Evolutionary conservation across 139 green algal species (phyloP).

Genomic region (Chlorella sp.): DNA sequence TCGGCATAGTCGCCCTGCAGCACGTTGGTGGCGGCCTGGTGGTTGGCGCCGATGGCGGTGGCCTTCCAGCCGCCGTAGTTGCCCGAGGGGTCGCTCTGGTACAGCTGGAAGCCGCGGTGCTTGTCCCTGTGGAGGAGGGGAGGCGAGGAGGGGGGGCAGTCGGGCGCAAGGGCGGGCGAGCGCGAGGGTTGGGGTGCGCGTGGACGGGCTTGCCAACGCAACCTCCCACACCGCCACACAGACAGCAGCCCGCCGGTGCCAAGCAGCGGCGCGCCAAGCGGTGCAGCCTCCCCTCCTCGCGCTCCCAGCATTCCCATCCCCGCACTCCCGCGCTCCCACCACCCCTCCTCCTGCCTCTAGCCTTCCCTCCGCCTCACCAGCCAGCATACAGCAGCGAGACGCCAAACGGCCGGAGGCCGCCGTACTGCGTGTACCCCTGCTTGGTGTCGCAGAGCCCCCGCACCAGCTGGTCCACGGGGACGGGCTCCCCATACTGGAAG

Average conservation of each 20-base stretch:
- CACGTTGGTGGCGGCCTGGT: slow-evolving; percentile 85
- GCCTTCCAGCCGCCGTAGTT: slow-evolving; percentile 99
- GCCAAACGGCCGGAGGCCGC: slow-evolving; percentile 95
- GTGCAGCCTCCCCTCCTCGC: too few relatives aligned
- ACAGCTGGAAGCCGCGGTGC: slow-evolving; percentile 95
- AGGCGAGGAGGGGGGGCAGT: neutral
- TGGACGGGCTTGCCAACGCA: too few relatives aligned
- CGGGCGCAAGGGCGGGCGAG: neutral
- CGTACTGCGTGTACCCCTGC: slow-evolving; percentile 98
- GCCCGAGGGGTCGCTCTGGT: slow-evolving; percentile 94
- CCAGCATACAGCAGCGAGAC: slow-evolving; percentile 97
- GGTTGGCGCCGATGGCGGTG: slow-evolving; percentile 91
- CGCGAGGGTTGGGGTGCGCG: too few relatives aligned
- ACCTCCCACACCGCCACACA: too few relatives aligned
- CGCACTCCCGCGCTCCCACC: too few relatives aligned
- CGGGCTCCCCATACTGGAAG: slow-evolving; percentile 90
- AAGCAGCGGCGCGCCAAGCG: too few relatives aligned
- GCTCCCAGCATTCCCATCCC: too few relatives aligned
- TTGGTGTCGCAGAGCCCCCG: slow-evolving; percentile 95
- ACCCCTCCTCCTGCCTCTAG: too few relatives aligned
- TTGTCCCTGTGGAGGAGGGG: slow-evolving; percentile 78
- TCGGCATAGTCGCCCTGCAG: slow-evolving; percentile 94
- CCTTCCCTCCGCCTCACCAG: too few relatives aligned
- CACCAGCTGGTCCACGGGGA: slow-evolving; percentile 98
- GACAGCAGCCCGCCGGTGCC: too few relatives aligned